Percentiles rank a stretch among this genome's conserved stretches.
Evolutionary conservation across 164 flowering plant species (phyloP).

Genomic region (Umbellularia californica): DNA sequence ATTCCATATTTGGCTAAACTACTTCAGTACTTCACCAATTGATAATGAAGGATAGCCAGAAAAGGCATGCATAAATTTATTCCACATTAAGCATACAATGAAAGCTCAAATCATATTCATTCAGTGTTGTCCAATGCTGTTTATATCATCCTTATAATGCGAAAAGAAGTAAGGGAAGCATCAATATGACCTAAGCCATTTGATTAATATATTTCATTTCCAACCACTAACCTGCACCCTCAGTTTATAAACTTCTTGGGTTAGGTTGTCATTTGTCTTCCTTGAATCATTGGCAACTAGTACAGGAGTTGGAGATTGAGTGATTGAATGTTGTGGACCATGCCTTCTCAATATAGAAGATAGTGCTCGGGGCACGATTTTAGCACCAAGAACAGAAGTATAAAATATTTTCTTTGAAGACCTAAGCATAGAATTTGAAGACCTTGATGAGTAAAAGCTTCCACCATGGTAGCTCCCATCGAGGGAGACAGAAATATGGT

Average conservation of each 20-base stretch:
- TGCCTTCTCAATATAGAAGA: constrained; percentile 53
- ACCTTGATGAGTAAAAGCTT: constrained; percentile 25
- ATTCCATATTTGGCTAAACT: no score
- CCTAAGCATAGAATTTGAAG: constrained; percentile 29
- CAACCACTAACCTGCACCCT: constrained; percentile 56
- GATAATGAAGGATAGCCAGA: no score
- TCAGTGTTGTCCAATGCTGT: no score
- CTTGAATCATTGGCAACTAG: constrained; percentile 31
- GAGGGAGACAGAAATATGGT: constrained; percentile 24
- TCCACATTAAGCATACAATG: no score
- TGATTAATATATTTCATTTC: background rate
- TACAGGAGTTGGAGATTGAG: constrained; percentile 30
- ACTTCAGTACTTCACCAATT: no score
- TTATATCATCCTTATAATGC: no score
- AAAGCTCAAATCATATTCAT: no score
- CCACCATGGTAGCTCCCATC: constrained; percentile 39
- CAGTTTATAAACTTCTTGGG: constrained; percentile 50
- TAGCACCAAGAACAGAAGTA: constrained; percentile 50
- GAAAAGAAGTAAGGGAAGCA: background rate
- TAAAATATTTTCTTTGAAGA: constrained; percentile 33
- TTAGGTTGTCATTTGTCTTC: constrained; percentile 36
- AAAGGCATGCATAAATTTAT: no score
- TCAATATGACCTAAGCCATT: background rate
- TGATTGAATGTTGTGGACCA: constrained; percentile 40
- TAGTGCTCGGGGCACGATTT: constrained; percentile 46